phyloP scores from a whole-genome alignment of 306 rosid species.

The Quillaja saponaria region DNA sequence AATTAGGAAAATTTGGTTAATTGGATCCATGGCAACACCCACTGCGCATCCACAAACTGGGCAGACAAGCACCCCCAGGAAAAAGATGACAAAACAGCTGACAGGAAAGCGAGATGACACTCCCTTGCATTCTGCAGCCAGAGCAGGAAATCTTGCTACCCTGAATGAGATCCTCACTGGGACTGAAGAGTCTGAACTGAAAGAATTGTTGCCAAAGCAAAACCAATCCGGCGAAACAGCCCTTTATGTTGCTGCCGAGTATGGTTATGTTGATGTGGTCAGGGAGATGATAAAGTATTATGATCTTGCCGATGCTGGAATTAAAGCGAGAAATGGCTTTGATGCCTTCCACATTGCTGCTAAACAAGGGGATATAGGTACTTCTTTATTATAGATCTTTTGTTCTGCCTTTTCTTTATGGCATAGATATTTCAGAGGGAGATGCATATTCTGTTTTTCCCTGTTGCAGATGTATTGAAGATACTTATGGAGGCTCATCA shows the following conservation, averaged over 20 bases:
- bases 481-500: constrained; percentile 81
- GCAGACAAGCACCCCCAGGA: constrained; percentile 47
- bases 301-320: constrained; percentile 73
- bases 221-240: constrained; percentile 91
- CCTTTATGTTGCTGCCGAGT: constrained; percentile 84
- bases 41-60: constrained; percentile 36
- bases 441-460: constrained; percentile 1
- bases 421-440: constrained; percentile 17
- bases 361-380: constrained; percentile 93
- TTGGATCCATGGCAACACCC: constrained; percentile 46
- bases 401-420: constrained; percentile 22
- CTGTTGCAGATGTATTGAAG: constrained; percentile 66
- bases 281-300: constrained; percentile 77
- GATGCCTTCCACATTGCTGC: constrained; percentile 98
- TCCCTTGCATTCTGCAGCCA: constrained; percentile 70
- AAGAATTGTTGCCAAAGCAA: constrained; percentile 57
- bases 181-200: constrained; percentile 48
- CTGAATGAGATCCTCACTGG: constrained; percentile 43
- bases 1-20: constrained; percentile 24
- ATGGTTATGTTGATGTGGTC: constrained; percentile 74
- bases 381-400: constrained; percentile 4
- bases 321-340: constrained; percentile 87
- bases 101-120: constrained; percentile 93
- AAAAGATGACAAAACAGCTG: constrained; percentile 83
- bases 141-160: constrained; percentile 62